Base-by-base conservation (phyloP, 129 eudicot genomes). In the Cynara cardunculus region DNA sequence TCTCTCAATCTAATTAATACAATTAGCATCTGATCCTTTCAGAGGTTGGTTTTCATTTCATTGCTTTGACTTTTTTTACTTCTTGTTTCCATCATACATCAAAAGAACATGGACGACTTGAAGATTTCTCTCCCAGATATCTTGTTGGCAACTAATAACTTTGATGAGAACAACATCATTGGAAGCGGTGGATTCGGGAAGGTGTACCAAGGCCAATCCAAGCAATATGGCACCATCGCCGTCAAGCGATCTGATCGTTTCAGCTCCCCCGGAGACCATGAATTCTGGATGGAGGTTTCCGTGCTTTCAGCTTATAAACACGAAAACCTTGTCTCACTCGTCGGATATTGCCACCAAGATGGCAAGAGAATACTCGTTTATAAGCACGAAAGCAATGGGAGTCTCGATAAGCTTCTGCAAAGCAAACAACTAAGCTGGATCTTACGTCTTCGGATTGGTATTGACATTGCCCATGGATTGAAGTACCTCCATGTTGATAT, bases 91-190 rank as follows among this genome's bases (percentile, higher is more conserved):
- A 31, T 6, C 35, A 31, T 31, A 31, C 3, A 31, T 31, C 44
- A 19, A 22, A 34, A 13, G 24, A 6, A 64, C 73, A 77, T 77
- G 81, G 35, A 31, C 5, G 5, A 32, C 80, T 22, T 77, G 14
- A 82, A 56, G 30, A 85, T 87, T 64, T 67, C 89, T 24, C 71
- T 85, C 14, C 79, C 64, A 53, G 88, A 88, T 73, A 66, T 88
- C 6, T 71, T 37, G 8, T 62, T 12, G 68, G 85, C 91, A 34
- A 82, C 88, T 4, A 6, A 81, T n/a, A 25, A 56, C 28, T 87
- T 84, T 46, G 53, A 65, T 27, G 74, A 79, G n/a, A 59, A 26
- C 18, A 19, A 67, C 32, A 28, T 84, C 19, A 79, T 79, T 19
- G 87, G 80, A 6, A 41, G 27, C 7, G 86, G 85, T 7, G 90